Evolutionary conservation across 2,329 filamentous ascomycete genomes (phyloP).

Genomic region (Colletotrichum tabaci): DNA sequence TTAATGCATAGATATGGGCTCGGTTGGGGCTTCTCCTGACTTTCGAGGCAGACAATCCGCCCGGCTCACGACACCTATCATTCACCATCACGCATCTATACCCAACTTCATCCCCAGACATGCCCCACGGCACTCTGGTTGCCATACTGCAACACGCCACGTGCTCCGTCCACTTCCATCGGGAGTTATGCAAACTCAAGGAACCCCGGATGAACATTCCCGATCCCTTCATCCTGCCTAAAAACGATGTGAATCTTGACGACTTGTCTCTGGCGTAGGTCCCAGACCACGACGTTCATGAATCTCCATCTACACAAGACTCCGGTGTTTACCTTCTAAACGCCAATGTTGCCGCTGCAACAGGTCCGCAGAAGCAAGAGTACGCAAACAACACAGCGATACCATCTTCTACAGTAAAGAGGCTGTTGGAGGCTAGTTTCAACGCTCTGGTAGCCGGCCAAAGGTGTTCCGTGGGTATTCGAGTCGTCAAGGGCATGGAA

Average conservation of each 20-base stretch:
- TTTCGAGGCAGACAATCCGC: neutral
- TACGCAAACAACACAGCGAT: neutral
- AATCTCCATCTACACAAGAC: constrained; percentile 20
- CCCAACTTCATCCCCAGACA: constrained; percentile 49
- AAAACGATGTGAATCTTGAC: neutral
- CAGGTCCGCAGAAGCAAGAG: neutral
- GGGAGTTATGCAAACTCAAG: neutral
- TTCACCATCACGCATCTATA: constrained; percentile 57
- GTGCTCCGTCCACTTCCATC: constrained; percentile 32
- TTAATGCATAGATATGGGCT: constrained; percentile 23
- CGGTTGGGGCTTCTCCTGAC: constrained; percentile 30
- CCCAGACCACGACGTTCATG: neutral
- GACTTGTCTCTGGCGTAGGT: constrained; percentile 11
- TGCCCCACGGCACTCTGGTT: constrained; percentile 47
- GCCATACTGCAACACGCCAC: constrained; percentile 46
- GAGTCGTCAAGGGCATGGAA: constrained; percentile 39
- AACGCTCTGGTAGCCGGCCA: neutral
- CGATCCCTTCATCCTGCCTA: neutral
- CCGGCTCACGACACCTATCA: constrained; percentile 31
- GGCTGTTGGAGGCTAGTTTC: constrained; percentile 37
- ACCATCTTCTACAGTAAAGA: neutral
- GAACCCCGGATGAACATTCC: neutral
- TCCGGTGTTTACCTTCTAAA: constrained; percentile 8
- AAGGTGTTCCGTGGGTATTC: constrained; percentile 36
- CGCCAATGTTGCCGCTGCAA: neutral